Conservation (phyloP, 2,329 filamentous ascomycete genomes). For the Tolypocladium tropicale region DNA sequence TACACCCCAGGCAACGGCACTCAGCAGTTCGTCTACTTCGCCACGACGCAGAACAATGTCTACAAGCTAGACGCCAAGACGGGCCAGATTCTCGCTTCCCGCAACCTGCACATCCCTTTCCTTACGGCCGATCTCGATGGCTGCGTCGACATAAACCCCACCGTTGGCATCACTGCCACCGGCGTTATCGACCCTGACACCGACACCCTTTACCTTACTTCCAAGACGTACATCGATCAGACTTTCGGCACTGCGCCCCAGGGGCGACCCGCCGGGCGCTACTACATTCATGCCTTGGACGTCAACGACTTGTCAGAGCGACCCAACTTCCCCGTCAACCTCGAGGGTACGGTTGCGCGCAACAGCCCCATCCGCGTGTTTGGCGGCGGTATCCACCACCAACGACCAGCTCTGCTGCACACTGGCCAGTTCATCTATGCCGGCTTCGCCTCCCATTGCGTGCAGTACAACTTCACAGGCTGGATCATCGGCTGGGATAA, state of each 20-base stretch:
- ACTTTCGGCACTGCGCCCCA: constrained; percentile 16
- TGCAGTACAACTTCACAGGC: constrained; percentile 45
- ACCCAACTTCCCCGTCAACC: constrained; percentile 33
- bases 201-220: constrained; percentile 31
- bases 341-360: constrained; percentile 34
- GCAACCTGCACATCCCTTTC: constrained; percentile 40
- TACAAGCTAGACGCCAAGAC: constrained; percentile 47
- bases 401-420: constrained; percentile 37
- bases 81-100: constrained; percentile 35
- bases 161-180: constrained; percentile 33
- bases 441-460: constrained; percentile 45
- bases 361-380: constrained; percentile 40
- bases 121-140: constrained; percentile 35
- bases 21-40: constrained; percentile 43
- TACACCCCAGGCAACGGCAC: constrained; percentile 36
- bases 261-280: constrained; percentile 21
- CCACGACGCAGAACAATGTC: constrained; percentile 47
- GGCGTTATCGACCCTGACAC: constrained; percentile 34
- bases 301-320: constrained; percentile 26
- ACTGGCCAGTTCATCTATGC: constrained; percentile 37
- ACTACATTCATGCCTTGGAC: constrained; percentile 26
- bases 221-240: constrained; percentile 31
- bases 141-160: constrained; percentile 38
- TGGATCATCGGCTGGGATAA: constrained; percentile 40
- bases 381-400: constrained; percentile 39